Evolutionary conservation across 1,139 yeast genomes (phyloP), one percentile per base, ranked within the genome.

Genomic region (Protomyces inouyei): DNA sequence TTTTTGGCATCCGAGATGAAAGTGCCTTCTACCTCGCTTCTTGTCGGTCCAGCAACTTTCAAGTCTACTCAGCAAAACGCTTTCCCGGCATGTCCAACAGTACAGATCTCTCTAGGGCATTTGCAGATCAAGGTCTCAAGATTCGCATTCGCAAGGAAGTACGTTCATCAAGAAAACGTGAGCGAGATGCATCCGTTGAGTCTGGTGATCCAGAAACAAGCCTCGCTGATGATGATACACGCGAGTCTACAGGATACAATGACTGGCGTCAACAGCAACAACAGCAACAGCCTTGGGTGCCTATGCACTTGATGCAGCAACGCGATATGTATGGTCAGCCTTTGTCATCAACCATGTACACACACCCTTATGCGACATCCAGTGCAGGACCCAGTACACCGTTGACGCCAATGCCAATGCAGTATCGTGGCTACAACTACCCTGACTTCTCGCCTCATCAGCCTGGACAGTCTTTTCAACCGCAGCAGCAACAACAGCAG

Each of bases 11-110:
- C 14, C 36, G n/a, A 9, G 48, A 18, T 4, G 25, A 28, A 14
- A 35, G 21, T n/a, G 54, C 54, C 38, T 28, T 43, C 25, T 43
- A n/a, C 48, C 12, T 43, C 14, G n/a, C 48, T 3, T 18, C 18
- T 21, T 67, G 69, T n/a, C 61, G 68, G 48, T 71, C 75, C 8
- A 68, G 69, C 51, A 67, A 72, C 45, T 69, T 75, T 60, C 72
- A 74, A 2, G 77, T 75, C 36, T 75, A 74, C 69, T 72, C 76
- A 3, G 77, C 77, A 35, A 76, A 76, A 65, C 71, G 73, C 52
- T 75, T 75, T 65, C 77, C 77, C n/a, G 77, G 77, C 4, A 70
- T 75, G 57, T 38, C 64, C 21, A 55, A 60, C 52, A 54, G 60
- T 43, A 60, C 60, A 3, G 64, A 60, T 14, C 40, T 60, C 14